phyloP scores from a whole-genome alignment of 1,284 basidiomycete genomes.

The Rhodotorula sp. region DNA sequence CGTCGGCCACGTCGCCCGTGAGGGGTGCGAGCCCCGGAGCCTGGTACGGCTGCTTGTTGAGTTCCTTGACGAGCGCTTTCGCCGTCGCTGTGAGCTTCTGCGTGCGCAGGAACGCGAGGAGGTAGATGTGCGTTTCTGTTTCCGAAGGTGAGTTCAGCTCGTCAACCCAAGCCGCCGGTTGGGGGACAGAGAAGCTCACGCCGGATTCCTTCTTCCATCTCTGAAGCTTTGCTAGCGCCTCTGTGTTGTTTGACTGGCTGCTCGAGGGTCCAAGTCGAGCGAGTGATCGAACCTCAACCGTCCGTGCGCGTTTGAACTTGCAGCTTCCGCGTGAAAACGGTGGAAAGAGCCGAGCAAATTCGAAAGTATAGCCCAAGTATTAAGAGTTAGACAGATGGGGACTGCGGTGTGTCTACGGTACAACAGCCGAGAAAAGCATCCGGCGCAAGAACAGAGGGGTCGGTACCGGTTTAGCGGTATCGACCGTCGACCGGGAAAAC shows the following conservation, averaged over 20 bases:
- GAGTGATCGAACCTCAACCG: not conserved
- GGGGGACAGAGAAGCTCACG: no score
- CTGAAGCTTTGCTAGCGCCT: not conserved
- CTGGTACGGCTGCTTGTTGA: slow-evolving; percentile 21
- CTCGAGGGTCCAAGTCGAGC: not conserved
- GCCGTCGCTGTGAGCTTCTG: slow-evolving; percentile 62
- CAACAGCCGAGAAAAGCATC: no score
- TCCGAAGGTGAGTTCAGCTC: not conserved
- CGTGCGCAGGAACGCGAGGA: slow-evolving; percentile 67
- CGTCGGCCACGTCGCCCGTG: slow-evolving; percentile 15
- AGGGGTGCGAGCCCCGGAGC: slow-evolving; percentile 3
- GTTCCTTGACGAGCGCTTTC: slow-evolving; percentile 39
- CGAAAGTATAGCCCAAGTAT: no score
- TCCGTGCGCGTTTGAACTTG: no score
- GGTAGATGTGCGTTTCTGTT: slow-evolving; percentile 66
- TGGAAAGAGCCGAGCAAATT: no score
- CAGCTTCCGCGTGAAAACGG: no score
- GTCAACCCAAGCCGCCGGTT: not conserved
- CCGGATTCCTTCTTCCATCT: not conserved
- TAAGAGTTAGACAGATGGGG: no score
- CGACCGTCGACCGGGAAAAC: no score
- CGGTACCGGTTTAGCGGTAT: no score
- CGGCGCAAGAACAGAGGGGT: no score
- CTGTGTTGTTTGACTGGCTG: no score
- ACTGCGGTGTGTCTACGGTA: no score